Evolutionary conservation across 2,329 filamentous ascomycete genomes (phyloP).

Genomic region (Cadophora gregata): DNA sequence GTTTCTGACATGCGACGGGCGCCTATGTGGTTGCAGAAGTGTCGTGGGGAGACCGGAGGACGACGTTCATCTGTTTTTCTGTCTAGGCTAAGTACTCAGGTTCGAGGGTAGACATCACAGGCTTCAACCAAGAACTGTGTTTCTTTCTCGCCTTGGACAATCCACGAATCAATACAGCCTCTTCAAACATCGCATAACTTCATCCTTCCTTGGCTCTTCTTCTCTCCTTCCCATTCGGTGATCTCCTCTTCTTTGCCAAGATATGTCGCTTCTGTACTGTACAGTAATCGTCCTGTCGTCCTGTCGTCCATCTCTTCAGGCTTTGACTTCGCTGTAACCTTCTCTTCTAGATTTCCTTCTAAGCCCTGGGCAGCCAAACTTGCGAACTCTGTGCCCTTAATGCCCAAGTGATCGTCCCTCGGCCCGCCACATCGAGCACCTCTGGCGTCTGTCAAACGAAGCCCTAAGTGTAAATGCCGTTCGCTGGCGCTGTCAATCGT

Average conservation of each 20-base stretch:
- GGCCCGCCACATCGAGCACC: not conserved
- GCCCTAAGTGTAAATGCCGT: conserved; percentile 14
- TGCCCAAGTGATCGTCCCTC: conserved; percentile 3
- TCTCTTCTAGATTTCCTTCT: not conserved
- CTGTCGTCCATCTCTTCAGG: not conserved
- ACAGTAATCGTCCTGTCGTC: no score
- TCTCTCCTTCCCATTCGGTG: conserved; percentile 5
- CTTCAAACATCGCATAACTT: not conserved
- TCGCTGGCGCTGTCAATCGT: conserved; percentile 7
- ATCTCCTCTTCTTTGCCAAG: conserved; percentile 4
- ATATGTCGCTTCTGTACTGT: not conserved
- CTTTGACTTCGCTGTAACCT: not conserved
- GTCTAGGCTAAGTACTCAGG: no score
- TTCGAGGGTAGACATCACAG: no score
- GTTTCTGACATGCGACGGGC: not conserved
- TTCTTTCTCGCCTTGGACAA: not conserved
- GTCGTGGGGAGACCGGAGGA: no score
- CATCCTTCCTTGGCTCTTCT: conserved; percentile 1
- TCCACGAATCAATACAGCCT: not conserved
- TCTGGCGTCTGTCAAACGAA: conserved; percentile 13
- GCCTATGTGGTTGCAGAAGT: no score
- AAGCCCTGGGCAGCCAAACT: not conserved
- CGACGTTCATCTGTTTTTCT: no score
- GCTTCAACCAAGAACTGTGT: not conserved
- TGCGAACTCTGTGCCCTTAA: not conserved